Base-by-base conservation (phyloP, 306 rosid genomes). In the Mimosa pudica region DNA sequence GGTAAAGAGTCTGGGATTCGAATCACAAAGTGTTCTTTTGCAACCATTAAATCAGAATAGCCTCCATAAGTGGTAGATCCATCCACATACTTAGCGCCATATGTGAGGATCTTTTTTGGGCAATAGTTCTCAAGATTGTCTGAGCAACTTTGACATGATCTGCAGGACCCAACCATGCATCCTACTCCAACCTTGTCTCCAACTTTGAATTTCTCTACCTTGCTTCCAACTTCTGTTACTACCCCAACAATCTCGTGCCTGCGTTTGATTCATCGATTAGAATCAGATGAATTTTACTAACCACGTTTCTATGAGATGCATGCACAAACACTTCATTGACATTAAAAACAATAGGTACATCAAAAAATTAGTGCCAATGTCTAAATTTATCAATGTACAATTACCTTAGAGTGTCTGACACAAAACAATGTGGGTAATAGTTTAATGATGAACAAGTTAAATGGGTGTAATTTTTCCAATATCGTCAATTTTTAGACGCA, bases 61-160 rank as follows among this genome's bases (percentile, higher is more conserved):
- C 93, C 93, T 20, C 91, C 90, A 47, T 84, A 86, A 1, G 85
- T 84, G 18, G 12, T 17, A 36, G 89, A 82, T 3, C 93, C 91
- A 38, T 89, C 93, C 8, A 2, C 12, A 32, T 84, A 24, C 41
- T 44, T 78, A 65, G 49, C 62, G 63, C 69, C 55, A 32, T 74
- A 84, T 1, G 91, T 85, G 47, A 60, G 51, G 6, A 79, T 80
- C 52, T 10, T 10, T 77, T 79, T 30, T 5, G 86, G 81, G 77
- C 93, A 89, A 75, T 84, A 86, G 45, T 82, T 86, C 63, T 86
- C 87, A 3, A 86, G 83, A 65, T 84, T n/a, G 2, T 82, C 54
- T 1, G 57, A 33, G 33, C 89, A 88, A 38, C 14, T 84, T 1
- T 77, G 77, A 60, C 92, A 88, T 10, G 88, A 79, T 18, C 36